phyloP scores from a whole-genome alignment of 176 grass and related monocot genomes.

The sorghum (Sorghum bicolor) region DNA sequence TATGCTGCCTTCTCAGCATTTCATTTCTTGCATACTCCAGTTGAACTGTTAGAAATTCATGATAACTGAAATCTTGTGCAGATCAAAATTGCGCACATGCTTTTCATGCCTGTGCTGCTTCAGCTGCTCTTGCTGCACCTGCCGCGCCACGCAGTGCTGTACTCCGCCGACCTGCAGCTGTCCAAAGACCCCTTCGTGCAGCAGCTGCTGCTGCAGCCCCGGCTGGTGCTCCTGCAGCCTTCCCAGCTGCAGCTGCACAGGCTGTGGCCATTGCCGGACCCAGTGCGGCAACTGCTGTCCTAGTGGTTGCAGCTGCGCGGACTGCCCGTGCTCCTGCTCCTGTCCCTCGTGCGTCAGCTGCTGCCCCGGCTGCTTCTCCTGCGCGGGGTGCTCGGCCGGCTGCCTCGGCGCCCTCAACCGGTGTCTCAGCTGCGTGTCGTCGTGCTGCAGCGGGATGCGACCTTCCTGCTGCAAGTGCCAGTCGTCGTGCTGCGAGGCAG shows the following conservation, averaged over 20 bases:
- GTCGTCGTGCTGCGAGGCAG: conserved; percentile 42
- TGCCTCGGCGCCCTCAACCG: conserved; percentile 14
- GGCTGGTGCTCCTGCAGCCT: conserved; percentile 31
- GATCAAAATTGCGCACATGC: conserved; percentile 55
- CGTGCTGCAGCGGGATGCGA: conserved; percentile 36
- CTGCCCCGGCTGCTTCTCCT: neutral
- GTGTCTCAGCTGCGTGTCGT: conserved; percentile 35
- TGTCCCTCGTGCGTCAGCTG: neutral
- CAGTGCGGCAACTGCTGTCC: conserved; percentile 31
- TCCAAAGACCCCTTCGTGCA: conserved; percentile 2
- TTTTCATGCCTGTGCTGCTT: conserved; percentile 62
- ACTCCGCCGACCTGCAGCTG: conserved; percentile 37
- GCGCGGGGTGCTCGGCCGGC: neutral
- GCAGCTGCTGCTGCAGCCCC: conserved; percentile 2
- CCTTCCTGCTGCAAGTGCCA: conserved; percentile 47
- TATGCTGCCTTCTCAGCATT: neutral
- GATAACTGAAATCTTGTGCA: conserved; percentile 2
- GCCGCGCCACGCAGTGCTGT: conserved; percentile 38
- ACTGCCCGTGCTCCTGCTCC: conserved; percentile 15
- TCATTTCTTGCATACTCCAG: neutral
- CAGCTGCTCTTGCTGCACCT: conserved; percentile 39
- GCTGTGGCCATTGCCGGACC: conserved; percentile 9
- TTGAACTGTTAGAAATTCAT: neutral
- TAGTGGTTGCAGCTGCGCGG: neutral
- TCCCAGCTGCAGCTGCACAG: conserved; percentile 39